These are phyloP conservation scores for Akanthomyces uredinophilus DNA, from an alignment of 2,329 filamentous ascomycete genomes.

Conservation along the genomic window DNA sequence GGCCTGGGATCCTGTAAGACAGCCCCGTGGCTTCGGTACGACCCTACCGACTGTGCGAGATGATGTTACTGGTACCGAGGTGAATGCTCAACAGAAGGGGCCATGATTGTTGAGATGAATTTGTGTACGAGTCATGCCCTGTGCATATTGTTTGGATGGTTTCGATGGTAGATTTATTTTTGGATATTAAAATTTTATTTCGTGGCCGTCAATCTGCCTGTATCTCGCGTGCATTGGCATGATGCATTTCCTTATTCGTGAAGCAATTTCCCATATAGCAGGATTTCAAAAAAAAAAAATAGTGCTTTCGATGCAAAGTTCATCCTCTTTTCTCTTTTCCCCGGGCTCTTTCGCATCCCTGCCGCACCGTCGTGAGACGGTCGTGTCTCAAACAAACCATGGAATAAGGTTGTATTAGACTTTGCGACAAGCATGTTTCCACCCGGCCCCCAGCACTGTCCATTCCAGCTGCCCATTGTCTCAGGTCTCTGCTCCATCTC, in stretches of 20 bases:
- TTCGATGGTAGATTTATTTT: neutral
- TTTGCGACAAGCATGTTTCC: neutral
- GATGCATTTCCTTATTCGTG: too few species aligned
- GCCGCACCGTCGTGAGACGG: neutral
- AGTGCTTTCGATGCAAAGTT: neutral
- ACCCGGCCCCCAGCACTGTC: neutral
- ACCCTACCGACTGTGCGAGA: neutral
- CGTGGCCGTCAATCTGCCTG: neutral
- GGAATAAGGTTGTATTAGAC: constrained; percentile 11
- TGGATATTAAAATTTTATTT: neutral
- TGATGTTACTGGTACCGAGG: neutral
- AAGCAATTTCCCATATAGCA: neutral
- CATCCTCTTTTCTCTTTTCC: neutral
- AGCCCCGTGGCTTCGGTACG: constrained; percentile 5
- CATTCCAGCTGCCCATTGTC: too few species aligned
- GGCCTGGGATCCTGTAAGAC: neutral
- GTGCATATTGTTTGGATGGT: neutral
- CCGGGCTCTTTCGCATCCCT: neutral
- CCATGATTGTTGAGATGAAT: neutral
- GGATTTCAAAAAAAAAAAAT: neutral
- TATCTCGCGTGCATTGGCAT: neutral
- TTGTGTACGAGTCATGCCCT: neutral
- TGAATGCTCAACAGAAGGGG: neutral
- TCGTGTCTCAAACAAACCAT: constrained; percentile 4
- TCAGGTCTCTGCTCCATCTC: too few species aligned